phyloP scores from a whole-genome alignment of 2,329 filamentous ascomycete genomes.

The Lachnellula cervina region DNA sequence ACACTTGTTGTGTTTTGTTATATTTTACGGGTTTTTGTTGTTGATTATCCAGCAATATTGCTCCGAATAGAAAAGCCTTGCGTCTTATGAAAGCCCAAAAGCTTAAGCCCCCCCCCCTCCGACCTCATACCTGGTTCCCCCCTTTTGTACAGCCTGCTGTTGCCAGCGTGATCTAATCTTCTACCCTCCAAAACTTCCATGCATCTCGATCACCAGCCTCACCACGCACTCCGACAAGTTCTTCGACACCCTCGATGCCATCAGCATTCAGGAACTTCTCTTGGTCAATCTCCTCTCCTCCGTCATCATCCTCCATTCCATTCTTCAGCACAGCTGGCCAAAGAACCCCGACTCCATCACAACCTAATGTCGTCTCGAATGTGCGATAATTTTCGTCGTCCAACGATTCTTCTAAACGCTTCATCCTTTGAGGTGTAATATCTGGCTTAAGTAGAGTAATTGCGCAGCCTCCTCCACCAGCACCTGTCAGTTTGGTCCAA shows the following conservation, averaged over 20 bases:
- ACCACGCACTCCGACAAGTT: conserved; percentile 74
- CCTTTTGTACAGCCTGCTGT: conserved; percentile 11
- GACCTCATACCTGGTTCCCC: neutral
- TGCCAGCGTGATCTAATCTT: conserved; percentile 32
- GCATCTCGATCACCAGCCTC: conserved; percentile 65
- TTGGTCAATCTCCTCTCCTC: conserved; percentile 88
- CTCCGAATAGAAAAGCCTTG: neutral
- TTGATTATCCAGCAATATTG: neutral
- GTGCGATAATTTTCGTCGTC: conserved; percentile 70
- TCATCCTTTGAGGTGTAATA: conserved; percentile 50
- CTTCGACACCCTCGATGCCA: conserved; percentile 80
- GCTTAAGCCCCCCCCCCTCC: neutral
- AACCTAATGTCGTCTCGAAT: conserved; percentile 86
- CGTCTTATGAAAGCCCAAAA: neutral
- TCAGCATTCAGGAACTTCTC: conserved; percentile 82
- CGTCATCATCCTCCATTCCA: conserved; percentile 69
- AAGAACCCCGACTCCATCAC: conserved; percentile 88
- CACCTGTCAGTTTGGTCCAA: conserved; percentile 96
- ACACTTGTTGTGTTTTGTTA: no score
- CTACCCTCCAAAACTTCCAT: conserved; percentile 81
- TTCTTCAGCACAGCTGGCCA: conserved; percentile 91
- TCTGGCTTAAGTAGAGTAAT: conserved; percentile 81
- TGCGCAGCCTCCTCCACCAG: conserved; percentile 90
- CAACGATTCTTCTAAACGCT: conserved; percentile 60
- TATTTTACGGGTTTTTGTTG: neutral